Percentiles rank a stretch among this genome's conserved stretches.
These are phyloP conservation scores for Arthrobotrys iridis DNA, from an alignment of 2,329 filamentous ascomycete genomes.

Conservation along the genomic window DNA sequence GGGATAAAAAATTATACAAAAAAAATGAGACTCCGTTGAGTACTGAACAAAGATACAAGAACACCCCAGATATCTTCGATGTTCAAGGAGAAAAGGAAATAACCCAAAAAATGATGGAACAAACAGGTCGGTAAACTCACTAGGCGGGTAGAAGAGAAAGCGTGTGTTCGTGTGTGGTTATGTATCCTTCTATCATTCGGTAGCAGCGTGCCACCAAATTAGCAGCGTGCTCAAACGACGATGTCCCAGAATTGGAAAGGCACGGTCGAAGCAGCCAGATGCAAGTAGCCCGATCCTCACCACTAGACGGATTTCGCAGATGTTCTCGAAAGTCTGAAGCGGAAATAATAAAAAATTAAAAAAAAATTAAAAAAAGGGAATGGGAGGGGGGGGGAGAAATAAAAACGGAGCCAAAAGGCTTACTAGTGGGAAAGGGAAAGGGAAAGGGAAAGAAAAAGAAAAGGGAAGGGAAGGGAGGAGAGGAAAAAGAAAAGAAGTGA, in stretches of 20 bases:
- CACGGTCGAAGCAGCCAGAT: slow-evolving; percentile 32
- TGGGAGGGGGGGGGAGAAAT: neutral
- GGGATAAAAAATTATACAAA: too few relatives aligned
- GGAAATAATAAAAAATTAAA: slow-evolving; percentile 30
- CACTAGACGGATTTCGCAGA: neutral
- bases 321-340: slow-evolving; percentile 2
- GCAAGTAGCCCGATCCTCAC: slow-evolving; percentile 32
- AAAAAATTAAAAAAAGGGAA: slow-evolving; percentile 15
- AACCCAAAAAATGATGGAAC: too few relatives aligned
- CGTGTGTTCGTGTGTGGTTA: too few relatives aligned
- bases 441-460: neutral
- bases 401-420: slow-evolving; percentile 17
- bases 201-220: too few relatives aligned
- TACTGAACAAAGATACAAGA: too few relatives aligned
- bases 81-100: too few relatives aligned
- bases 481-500: neutral
- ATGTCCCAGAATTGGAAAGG: slow-evolving; percentile 4
- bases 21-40: too few relatives aligned
- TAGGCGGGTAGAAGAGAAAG: too few relatives aligned
- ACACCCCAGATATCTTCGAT: too few relatives aligned
- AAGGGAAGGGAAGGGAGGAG: neutral
- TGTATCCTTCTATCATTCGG: too few relatives aligned
- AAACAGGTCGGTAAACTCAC: too few relatives aligned
- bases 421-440: slow-evolving; percentile 22
- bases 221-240: slow-evolving; percentile 42